A percentile compares a stretch with the other conserved stretches of the same genome.
Conservation (phyloP, 2,329 filamentous ascomycete genomes). For the Sporothrix curviconia region DNA sequence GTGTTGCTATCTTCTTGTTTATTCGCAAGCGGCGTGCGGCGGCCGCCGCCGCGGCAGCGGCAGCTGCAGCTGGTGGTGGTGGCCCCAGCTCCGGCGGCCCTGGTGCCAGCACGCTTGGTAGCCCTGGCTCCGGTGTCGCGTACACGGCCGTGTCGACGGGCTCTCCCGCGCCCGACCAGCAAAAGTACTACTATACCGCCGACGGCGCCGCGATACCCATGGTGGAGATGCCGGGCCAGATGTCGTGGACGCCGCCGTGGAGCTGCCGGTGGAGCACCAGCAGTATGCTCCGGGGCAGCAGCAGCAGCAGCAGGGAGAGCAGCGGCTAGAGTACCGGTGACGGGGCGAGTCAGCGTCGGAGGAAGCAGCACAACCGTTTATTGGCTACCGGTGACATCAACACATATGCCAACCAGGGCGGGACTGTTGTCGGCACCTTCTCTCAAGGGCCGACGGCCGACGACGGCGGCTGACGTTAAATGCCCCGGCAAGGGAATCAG, state of each 20-base stretch:
- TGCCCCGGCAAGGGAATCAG: background rate
- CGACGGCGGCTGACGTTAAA: background rate
- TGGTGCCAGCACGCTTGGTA: background rate
- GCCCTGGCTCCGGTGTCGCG: background rate
- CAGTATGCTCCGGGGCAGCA: background rate
- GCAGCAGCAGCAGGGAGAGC: background rate
- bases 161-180: background rate
- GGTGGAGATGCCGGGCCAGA: background rate
- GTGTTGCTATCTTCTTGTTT: conserved; percentile 21
- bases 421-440: background rate
- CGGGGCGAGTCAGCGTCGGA: conserved; percentile 1
- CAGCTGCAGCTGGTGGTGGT: background rate
- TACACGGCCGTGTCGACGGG: background rate
- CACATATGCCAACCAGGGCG: too few relatives aligned
- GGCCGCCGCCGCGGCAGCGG: background rate
- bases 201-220: background rate
- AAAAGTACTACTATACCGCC: background rate
- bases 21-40: background rate
- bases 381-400: background rate
- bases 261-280: background rate
- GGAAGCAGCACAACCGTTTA: background rate
- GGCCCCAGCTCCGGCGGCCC: background rate
- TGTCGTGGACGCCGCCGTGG: background rate
- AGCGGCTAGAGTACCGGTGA: background rate
- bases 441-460: background rate